phyloP scores from a whole-genome alignment of 768 basidiomycete genomes.

The Pisolithus orientalis region DNA sequence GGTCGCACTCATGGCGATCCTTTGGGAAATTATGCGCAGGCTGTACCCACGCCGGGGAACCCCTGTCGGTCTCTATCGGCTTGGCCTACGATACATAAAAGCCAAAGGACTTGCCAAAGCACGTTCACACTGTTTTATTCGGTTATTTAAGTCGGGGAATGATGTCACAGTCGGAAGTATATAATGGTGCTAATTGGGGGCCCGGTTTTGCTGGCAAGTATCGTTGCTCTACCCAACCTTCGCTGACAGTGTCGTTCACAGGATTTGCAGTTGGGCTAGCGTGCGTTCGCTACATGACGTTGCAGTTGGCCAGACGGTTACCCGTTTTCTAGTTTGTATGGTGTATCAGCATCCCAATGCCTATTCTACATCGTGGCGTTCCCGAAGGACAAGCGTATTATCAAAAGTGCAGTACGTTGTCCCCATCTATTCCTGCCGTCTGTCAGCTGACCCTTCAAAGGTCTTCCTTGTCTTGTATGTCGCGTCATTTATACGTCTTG shows the following conservation, averaged over 20 bases:
- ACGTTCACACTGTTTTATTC: too few species aligned
- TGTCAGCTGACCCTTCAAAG: not conserved
- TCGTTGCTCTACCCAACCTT: not conserved
- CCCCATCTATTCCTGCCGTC: not conserved
- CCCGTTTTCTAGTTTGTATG: constrained; percentile 12
- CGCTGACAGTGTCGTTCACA: not conserved
- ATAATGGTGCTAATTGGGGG: constrained; percentile 3
- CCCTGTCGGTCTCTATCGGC: too few species aligned
- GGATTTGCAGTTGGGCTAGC: constrained; percentile 7
- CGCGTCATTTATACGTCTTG: not conserved
- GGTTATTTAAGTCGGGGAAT: not conserved
- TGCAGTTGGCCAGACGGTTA: not conserved
- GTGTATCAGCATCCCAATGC: constrained; percentile 11
- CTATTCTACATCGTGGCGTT: constrained; percentile 13
- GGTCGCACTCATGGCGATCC: too few species aligned
- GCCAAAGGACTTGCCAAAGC: too few species aligned
- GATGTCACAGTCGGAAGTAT: constrained; percentile 3
- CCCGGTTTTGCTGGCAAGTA: constrained; percentile 13
- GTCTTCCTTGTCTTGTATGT: not conserved
- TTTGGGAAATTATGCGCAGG: too few species aligned
- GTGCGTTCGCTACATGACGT: constrained; percentile 3
- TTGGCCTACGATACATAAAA: too few species aligned
- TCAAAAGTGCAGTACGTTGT: constrained; percentile 11
- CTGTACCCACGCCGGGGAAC: too few species aligned
- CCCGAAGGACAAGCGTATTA: constrained; percentile 7